phyloP scores from a whole-genome alignment of 176 grass and related monocot species.

The Panicum miliaceum region DNA sequence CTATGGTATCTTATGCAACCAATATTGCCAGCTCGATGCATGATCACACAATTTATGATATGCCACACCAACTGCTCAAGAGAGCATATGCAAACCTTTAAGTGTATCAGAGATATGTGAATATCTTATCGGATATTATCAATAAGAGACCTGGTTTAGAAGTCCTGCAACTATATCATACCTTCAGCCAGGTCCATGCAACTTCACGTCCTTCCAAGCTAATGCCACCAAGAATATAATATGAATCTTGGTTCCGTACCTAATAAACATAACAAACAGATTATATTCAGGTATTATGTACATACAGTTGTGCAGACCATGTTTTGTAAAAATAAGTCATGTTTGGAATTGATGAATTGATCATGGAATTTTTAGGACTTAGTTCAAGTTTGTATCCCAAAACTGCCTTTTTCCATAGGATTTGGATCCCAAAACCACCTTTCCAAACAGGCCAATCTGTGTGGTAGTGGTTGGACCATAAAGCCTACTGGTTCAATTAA shows the following conservation, averaged over 20 bases:
- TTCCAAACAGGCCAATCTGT: too few relatives aligned
- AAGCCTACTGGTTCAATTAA: background rate
- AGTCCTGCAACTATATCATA: constrained; percentile 41
- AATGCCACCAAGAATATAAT: constrained; percentile 69
- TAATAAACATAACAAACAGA: constrained; percentile 37
- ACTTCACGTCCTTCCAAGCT: constrained; percentile 78
- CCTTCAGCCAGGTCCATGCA: constrained; percentile 91
- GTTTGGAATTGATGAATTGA: too few relatives aligned
- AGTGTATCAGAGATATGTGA: background rate
- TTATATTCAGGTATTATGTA: constrained; percentile 10
- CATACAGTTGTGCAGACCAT: background rate
- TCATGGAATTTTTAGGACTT: too few relatives aligned
- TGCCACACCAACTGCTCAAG: background rate
- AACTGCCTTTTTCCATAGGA: too few relatives aligned
- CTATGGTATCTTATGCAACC: background rate
- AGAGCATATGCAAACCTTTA: background rate
- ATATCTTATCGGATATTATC: background rate
- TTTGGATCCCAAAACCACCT: too few relatives aligned
- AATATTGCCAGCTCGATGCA: background rate
- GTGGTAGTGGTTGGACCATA: too few relatives aligned
- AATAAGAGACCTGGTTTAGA: background rate
- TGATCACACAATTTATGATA: constrained; percentile 16
- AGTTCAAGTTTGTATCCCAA: too few relatives aligned
- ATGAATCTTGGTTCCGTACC: constrained; percentile 85
- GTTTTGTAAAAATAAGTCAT: too few relatives aligned